A percentile compares a stretch with the other conserved stretches of the same genome.
These are phyloP conservation scores for Solanum hybrid DNA, from an alignment of 305 asterid genomes.

Conservation along the genomic window DNA sequence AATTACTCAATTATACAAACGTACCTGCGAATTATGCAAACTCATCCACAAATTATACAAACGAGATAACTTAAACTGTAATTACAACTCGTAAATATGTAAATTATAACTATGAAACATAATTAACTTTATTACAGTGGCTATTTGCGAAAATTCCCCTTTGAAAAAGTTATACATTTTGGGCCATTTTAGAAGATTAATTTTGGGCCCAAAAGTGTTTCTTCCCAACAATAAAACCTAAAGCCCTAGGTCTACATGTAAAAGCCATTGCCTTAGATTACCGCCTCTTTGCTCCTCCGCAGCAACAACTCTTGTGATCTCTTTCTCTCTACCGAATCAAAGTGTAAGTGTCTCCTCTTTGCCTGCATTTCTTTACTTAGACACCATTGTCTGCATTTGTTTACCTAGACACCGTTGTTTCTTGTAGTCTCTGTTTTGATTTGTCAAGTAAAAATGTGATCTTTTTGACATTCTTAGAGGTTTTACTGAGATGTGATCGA, in stretches of 20 bases:
- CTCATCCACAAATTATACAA: too few species aligned
- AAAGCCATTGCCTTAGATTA: not conserved
- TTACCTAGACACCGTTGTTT: not conserved
- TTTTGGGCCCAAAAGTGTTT: not conserved
- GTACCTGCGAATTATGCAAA: too few species aligned
- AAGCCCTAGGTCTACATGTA: not conserved
- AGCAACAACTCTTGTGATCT: not conserved
- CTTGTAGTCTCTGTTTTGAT: not conserved
- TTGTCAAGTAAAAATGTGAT: not conserved
- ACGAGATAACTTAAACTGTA: too few species aligned
- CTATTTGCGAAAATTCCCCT: too few species aligned
- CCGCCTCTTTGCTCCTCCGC: not conserved
- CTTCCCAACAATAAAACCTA: not conserved
- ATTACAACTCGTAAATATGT: too few species aligned
- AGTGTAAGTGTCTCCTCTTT: not conserved
- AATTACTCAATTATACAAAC: too few species aligned
- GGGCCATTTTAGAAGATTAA: not conserved
- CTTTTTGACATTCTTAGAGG: not conserved
- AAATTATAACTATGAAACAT: too few species aligned
- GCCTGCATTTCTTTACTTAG: not conserved
- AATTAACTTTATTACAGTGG: too few species aligned
- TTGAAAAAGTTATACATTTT: not conserved
- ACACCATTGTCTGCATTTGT: not conserved
- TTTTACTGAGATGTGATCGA: not conserved
- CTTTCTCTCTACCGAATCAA: not conserved